A percentile compares a stretch with the other conserved stretches of the same genome.
These are phyloP conservation scores for Kurtzmaniella quercitrusa DNA, from an alignment of 1,139 yeast species.

Conservation along the genomic window DNA sequence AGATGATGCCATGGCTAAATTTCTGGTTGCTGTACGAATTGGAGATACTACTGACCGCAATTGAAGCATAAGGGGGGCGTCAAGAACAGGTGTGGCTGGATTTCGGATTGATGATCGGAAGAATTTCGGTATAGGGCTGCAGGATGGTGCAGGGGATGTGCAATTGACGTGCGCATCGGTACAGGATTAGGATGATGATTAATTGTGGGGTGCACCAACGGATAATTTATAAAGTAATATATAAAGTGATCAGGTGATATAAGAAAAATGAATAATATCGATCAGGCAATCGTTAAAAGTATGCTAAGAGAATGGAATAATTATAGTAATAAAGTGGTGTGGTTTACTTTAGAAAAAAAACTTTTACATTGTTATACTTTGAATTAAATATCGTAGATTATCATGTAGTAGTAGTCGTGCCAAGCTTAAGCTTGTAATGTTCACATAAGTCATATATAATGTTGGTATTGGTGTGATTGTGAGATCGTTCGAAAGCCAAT, in stretches of 20 bases:
- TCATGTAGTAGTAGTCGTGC: neutral
- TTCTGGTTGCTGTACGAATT: neutral
- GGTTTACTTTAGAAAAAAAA: neutral
- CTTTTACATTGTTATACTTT: neutral
- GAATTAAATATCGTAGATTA: neutral
- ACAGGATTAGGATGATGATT: neutral
- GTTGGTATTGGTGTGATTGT: slow-evolving; percentile 6
- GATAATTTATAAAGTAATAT: neutral
- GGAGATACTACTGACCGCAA: neutral
- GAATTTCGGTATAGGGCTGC: neutral
- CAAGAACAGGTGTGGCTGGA: neutral
- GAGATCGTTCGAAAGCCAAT: slow-evolving; percentile 4
- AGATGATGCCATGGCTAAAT: slow-evolving; percentile 1
- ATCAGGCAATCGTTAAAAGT: too few relatives aligned
- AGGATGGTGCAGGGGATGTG: neutral
- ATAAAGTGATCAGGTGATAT: neutral
- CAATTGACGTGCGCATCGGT: neutral
- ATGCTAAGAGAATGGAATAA: neutral
- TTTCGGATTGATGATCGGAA: neutral
- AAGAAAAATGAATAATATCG: neutral
- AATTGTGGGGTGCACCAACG: neutral
- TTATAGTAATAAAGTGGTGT: neutral
- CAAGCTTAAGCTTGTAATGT: slow-evolving; percentile 3
- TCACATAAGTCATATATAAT: slow-evolving; percentile 7
- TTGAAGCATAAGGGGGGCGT: neutral